Conservation (phyloP, 75 land plant species). For the Cunninghamia lanceolata region DNA sequence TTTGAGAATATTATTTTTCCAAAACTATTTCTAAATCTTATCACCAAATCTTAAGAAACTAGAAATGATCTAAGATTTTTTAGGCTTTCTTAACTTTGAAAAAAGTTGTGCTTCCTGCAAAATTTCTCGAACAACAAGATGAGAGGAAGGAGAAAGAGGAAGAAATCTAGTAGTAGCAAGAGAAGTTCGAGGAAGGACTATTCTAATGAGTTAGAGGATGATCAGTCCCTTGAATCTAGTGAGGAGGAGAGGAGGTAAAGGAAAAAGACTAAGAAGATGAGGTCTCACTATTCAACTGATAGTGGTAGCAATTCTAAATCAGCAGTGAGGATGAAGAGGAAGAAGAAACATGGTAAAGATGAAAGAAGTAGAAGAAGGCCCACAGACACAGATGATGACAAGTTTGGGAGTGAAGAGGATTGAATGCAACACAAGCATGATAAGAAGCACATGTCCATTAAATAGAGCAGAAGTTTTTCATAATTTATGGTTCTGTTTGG, state of each 20-base stretch:
- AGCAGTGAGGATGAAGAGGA: conserved; percentile 28
- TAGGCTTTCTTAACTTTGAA: background rate
- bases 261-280: conserved; percentile 39
- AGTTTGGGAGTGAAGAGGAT: background rate
- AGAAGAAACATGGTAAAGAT: conserved; percentile 34
- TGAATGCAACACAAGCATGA: background rate
- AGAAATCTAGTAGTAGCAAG: conserved; percentile 7
- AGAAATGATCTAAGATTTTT: background rate
- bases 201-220: conserved; percentile 18
- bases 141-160: conserved; percentile 13
- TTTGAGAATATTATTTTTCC: background rate
- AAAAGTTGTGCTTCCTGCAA: background rate
- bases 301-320: conserved; percentile 21
- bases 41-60: background rate
- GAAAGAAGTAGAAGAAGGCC: background rate
- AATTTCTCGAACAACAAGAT: background rate
- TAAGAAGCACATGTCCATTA: background rate
- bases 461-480: background rate
- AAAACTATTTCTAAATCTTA: background rate
- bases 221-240: background rate
- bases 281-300: conserved; percentile 15
- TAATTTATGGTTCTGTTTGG: too few relatives aligned
- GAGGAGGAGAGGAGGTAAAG: conserved; percentile 10
- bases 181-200: conserved; percentile 13
- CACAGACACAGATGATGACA: background rate